Conservation (phyloP, 768 basidiomycete genomes). For the Glaciozyma antarctica region DNA sequence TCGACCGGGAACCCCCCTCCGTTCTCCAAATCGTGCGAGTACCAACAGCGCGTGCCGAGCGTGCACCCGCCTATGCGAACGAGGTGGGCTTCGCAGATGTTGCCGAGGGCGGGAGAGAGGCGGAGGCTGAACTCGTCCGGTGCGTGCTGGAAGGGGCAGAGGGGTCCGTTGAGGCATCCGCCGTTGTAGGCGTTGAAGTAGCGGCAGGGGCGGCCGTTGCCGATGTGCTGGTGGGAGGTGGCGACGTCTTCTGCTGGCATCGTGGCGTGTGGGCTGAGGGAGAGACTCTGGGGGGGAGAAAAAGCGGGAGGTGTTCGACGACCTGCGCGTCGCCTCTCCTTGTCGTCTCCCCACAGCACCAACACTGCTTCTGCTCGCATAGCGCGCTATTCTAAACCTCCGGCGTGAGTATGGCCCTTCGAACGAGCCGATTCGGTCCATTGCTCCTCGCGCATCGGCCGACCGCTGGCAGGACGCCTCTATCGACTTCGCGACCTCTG, state of each 20-base stretch:
- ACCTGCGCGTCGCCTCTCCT: too few relatives aligned
- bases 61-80: background rate
- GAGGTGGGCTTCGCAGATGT: constrained; percentile 1
- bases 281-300: background rate
- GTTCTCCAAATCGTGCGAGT: background rate
- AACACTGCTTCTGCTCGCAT: background rate
- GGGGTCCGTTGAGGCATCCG: background rate
- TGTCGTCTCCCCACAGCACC: background rate
- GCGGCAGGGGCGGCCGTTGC: background rate
- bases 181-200: background rate
- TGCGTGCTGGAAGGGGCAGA: background rate
- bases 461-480: too few relatives aligned
- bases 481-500: too few relatives aligned
- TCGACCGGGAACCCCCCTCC: background rate
- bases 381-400: too few relatives aligned
- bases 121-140: background rate
- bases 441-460: too few relatives aligned
- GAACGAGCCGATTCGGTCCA: too few relatives aligned
- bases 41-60: background rate
- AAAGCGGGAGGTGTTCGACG: background rate
- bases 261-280: background rate
- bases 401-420: too few relatives aligned
- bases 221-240: background rate
- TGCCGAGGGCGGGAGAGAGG: background rate
- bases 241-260: background rate